Base-by-base conservation (phyloP, 1,284 basidiomycete genomes). In the Sanghuangporus weigelae region DNA sequence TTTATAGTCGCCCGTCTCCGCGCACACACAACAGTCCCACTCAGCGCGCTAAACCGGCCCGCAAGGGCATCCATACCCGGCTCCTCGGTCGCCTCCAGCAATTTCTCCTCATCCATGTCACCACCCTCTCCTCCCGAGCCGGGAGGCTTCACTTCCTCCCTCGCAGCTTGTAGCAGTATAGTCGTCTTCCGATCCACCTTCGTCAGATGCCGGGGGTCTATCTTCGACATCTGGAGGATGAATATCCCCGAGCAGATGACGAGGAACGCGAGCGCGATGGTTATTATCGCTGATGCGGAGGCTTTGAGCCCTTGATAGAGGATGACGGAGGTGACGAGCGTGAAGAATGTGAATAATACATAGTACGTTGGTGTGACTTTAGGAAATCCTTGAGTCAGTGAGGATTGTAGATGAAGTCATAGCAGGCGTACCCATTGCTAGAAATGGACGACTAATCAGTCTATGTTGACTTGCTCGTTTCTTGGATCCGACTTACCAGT, bases 201-300 rank as follows among this genome's bases (percentile, higher is more conserved):
- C 63, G 79, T 81, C 69, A 97, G 82, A 62, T 87, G 77, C 35
- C 77, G 79, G 3, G 93, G 93, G 71, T 95, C 93, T 68, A 95
- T 83, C 76, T 98, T 98, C 75, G 94, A 96, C 83, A 99, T 89
- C 76, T 99, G 96, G 8, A 99, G 86, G 66, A 99, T 87, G 19
- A 91, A 93, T 73, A 98, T 98, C 23, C 96, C 95, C 16, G 93
- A 77, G 70, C 86, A 95, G 66, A 95, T 95, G 67, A 90, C 86
- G 68, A 94, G 77, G 81, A 98, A 98, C 19, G 89, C 96, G 76
- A 92, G 82, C 36, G 98, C 92, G 68, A 98, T 85, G 3, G 96
- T 98, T 65, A 98, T 81, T 62, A 98, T 94, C 68, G 92, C 84
- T 3, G 79, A 73, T 0, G 81, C 85, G 1, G 86, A 81, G 0